Conservation (phyloP, 1,284 basidiomycete species). For the Boletus semigastroideus region DNA sequence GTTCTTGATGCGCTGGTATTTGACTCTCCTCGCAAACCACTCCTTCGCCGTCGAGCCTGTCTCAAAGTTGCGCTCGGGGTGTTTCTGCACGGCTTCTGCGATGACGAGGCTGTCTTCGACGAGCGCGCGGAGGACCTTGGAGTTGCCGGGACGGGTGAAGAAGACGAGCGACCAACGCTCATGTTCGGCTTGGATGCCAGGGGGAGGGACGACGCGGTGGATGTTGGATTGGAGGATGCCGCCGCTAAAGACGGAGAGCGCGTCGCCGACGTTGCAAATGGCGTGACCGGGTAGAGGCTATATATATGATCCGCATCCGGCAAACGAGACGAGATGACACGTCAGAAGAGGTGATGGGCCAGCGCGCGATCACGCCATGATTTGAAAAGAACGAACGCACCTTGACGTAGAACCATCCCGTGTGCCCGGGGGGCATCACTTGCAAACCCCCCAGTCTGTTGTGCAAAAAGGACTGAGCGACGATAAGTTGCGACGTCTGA, state of each 20-base stretch:
- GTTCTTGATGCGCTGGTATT: slow-evolving; percentile 46
- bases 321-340: too few species aligned
- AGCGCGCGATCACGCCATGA: not conserved
- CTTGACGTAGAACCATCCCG: slow-evolving; percentile 70
- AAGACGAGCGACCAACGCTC: slow-evolving; percentile 62
- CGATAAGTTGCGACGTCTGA: too few species aligned
- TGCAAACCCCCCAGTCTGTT: slow-evolving; percentile 74
- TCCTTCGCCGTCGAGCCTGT: slow-evolving; percentile 45
- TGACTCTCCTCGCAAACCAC: slow-evolving; percentile 50
- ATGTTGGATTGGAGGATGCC: slow-evolving; percentile 58
- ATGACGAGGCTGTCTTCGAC: slow-evolving; percentile 51
- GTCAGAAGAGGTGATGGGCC: too few species aligned
- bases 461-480: slow-evolving; percentile 57
- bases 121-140: slow-evolving; percentile 45
- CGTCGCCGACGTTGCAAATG: slow-evolving; percentile 62
- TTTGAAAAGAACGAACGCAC: slow-evolving; percentile 33
- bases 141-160: slow-evolving; percentile 61
- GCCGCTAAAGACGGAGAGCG: slow-evolving; percentile 55
- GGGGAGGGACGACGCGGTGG: slow-evolving; percentile 52
- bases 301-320: too few species aligned
- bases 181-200: slow-evolving; percentile 42
- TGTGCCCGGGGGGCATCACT: slow-evolving; percentile 60
- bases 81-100: slow-evolving; percentile 36
- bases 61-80: slow-evolving; percentile 36
- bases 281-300: slow-evolving; percentile 60